Evolutionary conservation across 257 asterid species (phyloP).

Genomic region (Marsdenia floribunda): DNA sequence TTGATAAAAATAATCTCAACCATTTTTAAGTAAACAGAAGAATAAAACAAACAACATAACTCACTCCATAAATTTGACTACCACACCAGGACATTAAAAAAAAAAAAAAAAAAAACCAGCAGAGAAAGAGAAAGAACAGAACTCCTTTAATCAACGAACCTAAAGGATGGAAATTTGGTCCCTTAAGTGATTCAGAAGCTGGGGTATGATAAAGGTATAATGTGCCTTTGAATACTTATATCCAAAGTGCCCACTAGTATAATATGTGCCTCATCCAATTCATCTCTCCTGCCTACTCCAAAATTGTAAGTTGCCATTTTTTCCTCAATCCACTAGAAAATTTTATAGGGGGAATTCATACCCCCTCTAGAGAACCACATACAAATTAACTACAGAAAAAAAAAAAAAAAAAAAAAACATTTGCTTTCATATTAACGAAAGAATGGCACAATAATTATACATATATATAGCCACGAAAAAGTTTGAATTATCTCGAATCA

Average conservation of each 20-base stretch:
- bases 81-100: background rate
- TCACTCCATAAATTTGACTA: background rate
- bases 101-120: background rate
- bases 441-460: background rate
- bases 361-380: background rate
- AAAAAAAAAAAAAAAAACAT: background rate
- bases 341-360: background rate
- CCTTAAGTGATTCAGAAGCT: background rate
- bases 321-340: background rate
- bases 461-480: background rate
- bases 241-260: background rate
- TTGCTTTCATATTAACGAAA: background rate
- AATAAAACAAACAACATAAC: background rate
- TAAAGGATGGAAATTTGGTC: background rate
- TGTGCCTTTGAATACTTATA: background rate
- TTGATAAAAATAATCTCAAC: constrained; percentile 4
- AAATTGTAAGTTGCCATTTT: background rate
- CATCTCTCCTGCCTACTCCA: too few species aligned
- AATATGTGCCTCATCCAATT: background rate
- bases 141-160: background rate
- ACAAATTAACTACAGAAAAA: background rate
- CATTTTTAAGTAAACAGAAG: background rate
- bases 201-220: background rate
- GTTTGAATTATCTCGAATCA: background rate
- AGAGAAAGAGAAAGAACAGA: background rate